Conservation (phyloP, 2,329 filamentous ascomycete genomes). For the Aspergillus sojae region DNA sequence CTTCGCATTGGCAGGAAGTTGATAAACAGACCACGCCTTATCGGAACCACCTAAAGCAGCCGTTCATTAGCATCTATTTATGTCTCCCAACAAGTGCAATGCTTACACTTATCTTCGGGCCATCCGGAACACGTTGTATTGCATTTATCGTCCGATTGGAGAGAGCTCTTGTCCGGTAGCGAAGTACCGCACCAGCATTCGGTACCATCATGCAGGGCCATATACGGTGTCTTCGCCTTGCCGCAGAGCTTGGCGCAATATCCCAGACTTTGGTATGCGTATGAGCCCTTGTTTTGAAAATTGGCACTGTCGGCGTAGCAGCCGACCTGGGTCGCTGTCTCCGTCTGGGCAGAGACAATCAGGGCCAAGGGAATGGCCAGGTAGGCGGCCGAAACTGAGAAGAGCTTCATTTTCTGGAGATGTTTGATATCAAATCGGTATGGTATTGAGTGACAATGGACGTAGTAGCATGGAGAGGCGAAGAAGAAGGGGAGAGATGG, state of each 20-base stretch:
- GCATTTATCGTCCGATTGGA: not conserved
- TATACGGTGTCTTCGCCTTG: not conserved
- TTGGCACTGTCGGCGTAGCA: slow-evolving; percentile 3
- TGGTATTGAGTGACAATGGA: not conserved
- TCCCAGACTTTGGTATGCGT: slow-evolving; percentile 4
- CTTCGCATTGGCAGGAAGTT: not conserved
- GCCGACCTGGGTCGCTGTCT: not conserved
- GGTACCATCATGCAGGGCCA: slow-evolving; percentile 2
- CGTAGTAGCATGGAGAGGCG: not conserved
- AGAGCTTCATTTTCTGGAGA: not conserved
- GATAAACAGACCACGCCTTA: not conserved
- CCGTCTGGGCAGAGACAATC: not conserved
- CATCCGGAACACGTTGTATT: slow-evolving; percentile 7
- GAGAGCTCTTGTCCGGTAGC: not conserved
- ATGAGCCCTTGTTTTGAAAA: not conserved
- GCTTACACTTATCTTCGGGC: not conserved
- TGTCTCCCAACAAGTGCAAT: not conserved
- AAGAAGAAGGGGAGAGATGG: not conserved
- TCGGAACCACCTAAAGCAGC: not conserved
- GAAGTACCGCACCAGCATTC: slow-evolving; percentile 11
- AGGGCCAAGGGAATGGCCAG: not conserved
- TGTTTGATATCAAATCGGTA: not conserved
- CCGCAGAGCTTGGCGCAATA: slow-evolving; percentile 4
- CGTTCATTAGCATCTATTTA: not conserved
- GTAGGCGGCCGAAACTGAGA: not conserved